Base-by-base conservation (phyloP, 1,284 basidiomycete species). In the Trametes versicolor region DNA sequence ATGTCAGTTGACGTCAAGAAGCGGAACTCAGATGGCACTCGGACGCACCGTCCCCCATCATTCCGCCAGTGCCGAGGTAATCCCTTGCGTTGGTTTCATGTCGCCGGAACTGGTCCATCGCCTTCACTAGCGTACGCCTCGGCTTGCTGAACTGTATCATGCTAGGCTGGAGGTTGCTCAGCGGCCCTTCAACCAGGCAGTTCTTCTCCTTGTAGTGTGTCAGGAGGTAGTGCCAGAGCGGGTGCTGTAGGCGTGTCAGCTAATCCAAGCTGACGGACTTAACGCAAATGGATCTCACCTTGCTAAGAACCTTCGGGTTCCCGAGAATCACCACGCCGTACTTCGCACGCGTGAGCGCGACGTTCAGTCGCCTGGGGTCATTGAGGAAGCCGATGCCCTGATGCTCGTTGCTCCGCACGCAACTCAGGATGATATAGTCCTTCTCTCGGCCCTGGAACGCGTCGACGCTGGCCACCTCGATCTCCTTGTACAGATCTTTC, bases 91-190 rank as follows among this genome's bases (percentile, higher is more conserved):
- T 92, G 8, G 94, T 93, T 77, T 97, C 95, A 73, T 96, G 93
- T 57, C 95, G 87, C 63, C 93, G 89, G 86, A 94, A 97, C 62
- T 93, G 94, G 71, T 97, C 95, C 87, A 95, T 91, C 2, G 93
- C 91, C 76, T 95, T 95, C 67, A 86, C 86, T 25, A 95, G 84
- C 7, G 94, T 87, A 62, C 95, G 91, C 60, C 95, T 88, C 21
- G 97, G 96, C 79, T 97, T 96, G 84, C 93, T 95, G 81, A 99
- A 99, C 77, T 99, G 98, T 63, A 99, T 98, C 97, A 99, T 97
- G 80, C 95, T 97, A 6, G 96, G 87, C 77, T 99, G 98, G 43
- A 99, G 82, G 79, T 99, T 99, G 78, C 90, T 97, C 58, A 99
- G 84, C 1, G 97, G 95, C 2, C 98, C 98, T 78, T 99, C 98